phyloP scores from a whole-genome alignment of 371 early-diverging fungal genomes.

The Mucor circinelloides region DNA sequence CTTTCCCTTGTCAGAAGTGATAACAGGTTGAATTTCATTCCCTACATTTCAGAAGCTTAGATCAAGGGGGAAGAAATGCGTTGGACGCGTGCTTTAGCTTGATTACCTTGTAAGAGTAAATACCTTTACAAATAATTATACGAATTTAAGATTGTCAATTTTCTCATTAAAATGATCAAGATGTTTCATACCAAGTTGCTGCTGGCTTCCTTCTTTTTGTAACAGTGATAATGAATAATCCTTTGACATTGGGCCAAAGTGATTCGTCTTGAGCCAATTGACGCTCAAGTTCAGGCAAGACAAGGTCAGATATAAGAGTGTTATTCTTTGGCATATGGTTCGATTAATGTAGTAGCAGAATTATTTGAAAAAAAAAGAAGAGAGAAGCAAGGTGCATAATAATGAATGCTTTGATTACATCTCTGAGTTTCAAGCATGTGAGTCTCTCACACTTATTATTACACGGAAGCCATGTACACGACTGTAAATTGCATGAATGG shows the following conservation, averaged over 20 bases:
- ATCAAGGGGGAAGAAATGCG: background rate
- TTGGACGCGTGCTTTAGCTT: background rate
- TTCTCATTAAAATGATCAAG: background rate
- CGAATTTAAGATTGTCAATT: background rate
- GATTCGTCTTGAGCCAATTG: constrained; percentile 39
- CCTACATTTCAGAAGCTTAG: constrained; percentile 5
- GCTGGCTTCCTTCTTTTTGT: constrained; percentile 35
- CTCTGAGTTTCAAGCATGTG: constrained; percentile 71
- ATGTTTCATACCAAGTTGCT: constrained; percentile 38
- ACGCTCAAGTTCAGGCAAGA: constrained; percentile 51
- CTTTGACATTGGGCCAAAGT: constrained; percentile 51
- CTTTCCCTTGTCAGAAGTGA: constrained; percentile 32
- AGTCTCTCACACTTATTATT: constrained; percentile 7
- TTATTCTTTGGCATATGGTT: constrained; percentile 2
- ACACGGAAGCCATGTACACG: background rate
- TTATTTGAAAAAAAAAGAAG: background rate
- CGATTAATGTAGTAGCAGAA: background rate
- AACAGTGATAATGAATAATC: constrained; percentile 44
- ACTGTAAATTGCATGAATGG: background rate
- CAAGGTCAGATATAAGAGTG: constrained; percentile 24
- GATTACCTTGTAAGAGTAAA: constrained; percentile 39
- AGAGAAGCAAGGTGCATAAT: background rate
- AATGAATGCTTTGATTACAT: background rate
- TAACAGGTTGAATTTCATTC: constrained; percentile 33
- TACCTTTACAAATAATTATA: constrained; percentile 25